Base-by-base conservation (phyloP, 202 grass and related monocot genomes). In the Saccharum hybrid region DNA sequence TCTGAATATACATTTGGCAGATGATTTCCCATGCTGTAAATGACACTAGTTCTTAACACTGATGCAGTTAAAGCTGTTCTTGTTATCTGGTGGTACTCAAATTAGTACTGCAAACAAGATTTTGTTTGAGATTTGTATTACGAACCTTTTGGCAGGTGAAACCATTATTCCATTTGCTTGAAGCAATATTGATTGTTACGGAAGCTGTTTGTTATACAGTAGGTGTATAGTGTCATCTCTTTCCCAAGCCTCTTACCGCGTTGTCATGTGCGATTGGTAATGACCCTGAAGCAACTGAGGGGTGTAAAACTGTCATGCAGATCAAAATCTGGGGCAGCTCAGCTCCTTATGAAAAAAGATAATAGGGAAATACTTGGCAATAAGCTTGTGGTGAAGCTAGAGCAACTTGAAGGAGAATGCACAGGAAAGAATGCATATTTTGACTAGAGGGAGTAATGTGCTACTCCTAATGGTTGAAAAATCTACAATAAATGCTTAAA, bases 11-110 rank as follows among this genome's bases (percentile, higher is more conserved):
- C 41, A 64, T 63, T 63, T 26, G 36, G 38, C 54, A 72, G 48
- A 76, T 71, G 22, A 48, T 57, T 65, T 76, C 40, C 31, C 54
- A 34, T 82, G 33, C 16, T 85, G 56, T 63, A 84, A 75, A 38
- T 26, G 38, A 4, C 22, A 28, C 7, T 43, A 40, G 26, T 77
- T 42, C 10, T 31, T 4, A n/a, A 68, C 30, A 42, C 30, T 36
- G 63, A 59, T 43, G 22, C 48, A 18, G 6, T 36, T 7, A 21
- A 26, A 68, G 42, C 39, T 57, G 37, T 68, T 30, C 26, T 26
- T 62, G 6, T 7, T 73, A 16, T 34, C 49, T 23, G 22, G 10
- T 19, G 14, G 16, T 54, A 19, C 46, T 49, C 46, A 49, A 45
- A 45, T 16, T 49, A 49, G 46, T 16, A 49, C 46, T 28, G 21